Evolutionary conservation across 2,329 filamentous ascomycete genomes (phyloP), one percentile per base, ranked within the genome.

Genomic region (Thelonectria blattea): DNA sequence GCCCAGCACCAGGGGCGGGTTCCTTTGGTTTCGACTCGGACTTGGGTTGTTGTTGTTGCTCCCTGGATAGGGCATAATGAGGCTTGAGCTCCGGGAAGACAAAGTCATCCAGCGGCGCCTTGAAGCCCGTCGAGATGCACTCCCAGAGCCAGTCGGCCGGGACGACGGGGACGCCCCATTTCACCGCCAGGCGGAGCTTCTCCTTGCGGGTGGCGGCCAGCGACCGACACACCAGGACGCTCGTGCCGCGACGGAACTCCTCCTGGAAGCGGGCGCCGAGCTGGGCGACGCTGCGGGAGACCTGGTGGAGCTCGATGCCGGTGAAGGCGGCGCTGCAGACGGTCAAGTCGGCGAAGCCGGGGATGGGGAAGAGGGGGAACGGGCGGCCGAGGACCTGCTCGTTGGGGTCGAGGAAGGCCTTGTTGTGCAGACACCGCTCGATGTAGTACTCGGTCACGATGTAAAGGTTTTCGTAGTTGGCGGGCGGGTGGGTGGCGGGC

Each of bases 391-490:
- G 83, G 42, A 91, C 83, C 22, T 95, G 88, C 5, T 85, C 81
- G 52, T 81, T 79, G 5, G 93, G 92, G 30, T 90, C 80, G 48
- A 92, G 81, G 67, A 94, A 85, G 24, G 78, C 79, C 74, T 91
- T 95, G 64, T 86, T 86, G 72, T 93, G 88, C 41, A 99, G 80
- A 73, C 94, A 98, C 49, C 88, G 87, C 77, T 99, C 95, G 53
- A 99, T 83, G 85, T 94, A 99, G 83, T 95, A 96, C 72, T 97
- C 93, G 11, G 93, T 98, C 32, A 96, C 88, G 45, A 84, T 73
- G 52, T 81, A 73, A 8, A 85, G 71, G 27, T 74, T 64, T 18
- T 77, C 78, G 48, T 78, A 73, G 5, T 70, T 68, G 9, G 72
- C 58, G 9, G 66, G 68, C 9, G 76, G 83, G 47, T 83, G 81